Base-by-base conservation (phyloP, 352 stramenopile genomes). In the Peronospora farinosa region DNA sequence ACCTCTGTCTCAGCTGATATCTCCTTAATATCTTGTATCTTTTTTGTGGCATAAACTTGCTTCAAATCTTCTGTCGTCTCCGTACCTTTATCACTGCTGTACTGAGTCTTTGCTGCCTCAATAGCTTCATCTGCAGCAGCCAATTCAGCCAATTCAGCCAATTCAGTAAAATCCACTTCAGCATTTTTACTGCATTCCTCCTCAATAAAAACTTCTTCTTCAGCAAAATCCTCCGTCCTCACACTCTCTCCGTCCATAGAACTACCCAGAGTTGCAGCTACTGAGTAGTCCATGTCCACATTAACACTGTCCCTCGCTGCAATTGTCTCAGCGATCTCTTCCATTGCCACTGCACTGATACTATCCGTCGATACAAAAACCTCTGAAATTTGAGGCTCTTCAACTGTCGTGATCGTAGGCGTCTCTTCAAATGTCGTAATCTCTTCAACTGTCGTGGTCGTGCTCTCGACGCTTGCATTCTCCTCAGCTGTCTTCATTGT, bases 201-300 rank as follows among this genome's bases (percentile, higher is more conserved):
- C 25, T 64, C 60, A 1, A 19, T 19, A 17, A 53, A 60, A 4
- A 17, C 4, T 1, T 61, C 49, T 11, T 65, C 55, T 4, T 12
- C 55, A 5, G 41, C 51, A 19, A 58, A 55, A 43, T 69, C 56
- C 32, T 63, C 56, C 11, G 55, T 62, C 12, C 33, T 40, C 11
- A 65, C 33, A 30, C 60, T 69, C 7, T 65, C 60, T 7, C 33
- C 56, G 23, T 58, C 55, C 23, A 56, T 46, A 6, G 60, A 69
- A 33, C 60, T 69, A 1, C 55, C 55, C 1, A 37, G 7, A 3
- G 60, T 69, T 1, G 60, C 60, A 15, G 50, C 60, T 40, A 62
- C 60, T 1, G 60, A 69, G 5, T 52, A 35, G 31, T 54, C 55
- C 16, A 56, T 13, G 9, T 54, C 53, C n/a, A 47, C 42, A 13